phyloP scores from a whole-genome alignment of 139 green algal species.

The Auxenochlorella pyrenoidosa region DNA sequence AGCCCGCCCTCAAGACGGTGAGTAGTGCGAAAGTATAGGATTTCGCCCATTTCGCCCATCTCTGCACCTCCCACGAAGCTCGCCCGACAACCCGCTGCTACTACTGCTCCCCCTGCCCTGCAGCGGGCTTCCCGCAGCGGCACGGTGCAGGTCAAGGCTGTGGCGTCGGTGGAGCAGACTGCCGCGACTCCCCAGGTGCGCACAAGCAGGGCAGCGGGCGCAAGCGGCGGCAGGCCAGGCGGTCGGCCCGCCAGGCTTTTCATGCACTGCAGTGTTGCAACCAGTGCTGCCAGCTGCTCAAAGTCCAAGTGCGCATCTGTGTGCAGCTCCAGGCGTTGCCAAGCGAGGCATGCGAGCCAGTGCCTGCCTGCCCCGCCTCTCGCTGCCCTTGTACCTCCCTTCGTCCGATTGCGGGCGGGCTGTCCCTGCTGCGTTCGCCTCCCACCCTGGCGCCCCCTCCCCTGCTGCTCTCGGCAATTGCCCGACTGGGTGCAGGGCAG shows the following conservation, averaged over 20 bases:
- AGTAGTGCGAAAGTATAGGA: not conserved
- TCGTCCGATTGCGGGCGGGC: too few relatives aligned
- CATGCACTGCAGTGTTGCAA: too few relatives aligned
- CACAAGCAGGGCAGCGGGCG: too few relatives aligned
- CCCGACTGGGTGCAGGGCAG: not conserved
- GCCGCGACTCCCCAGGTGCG: slow-evolving; percentile 12
- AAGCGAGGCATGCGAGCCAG: too few relatives aligned
- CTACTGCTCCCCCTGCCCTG: not conserved
- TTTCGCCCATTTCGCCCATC: not conserved
- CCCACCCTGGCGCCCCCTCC: too few relatives aligned
- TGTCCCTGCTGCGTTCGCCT: not conserved
- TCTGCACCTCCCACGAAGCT: too few relatives aligned
- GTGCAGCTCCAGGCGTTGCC: too few relatives aligned
- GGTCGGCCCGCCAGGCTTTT: too few relatives aligned
- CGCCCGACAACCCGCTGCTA: not conserved
- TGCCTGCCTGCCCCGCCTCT: too few relatives aligned
- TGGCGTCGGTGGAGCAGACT: slow-evolving; percentile 28
- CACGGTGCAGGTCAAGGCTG: slow-evolving; percentile 23
- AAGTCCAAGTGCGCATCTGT: too few relatives aligned
- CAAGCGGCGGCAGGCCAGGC: not conserved
- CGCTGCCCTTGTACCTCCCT: too few relatives aligned
- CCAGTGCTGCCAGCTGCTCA: too few relatives aligned
- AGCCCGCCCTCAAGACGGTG: slow-evolving; percentile 16
- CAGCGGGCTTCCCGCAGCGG: slow-evolving; percentile 18
- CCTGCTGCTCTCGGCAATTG: not conserved